A percentile compares a stretch with the other conserved stretches of the same genome.
Evolutionary conservation across 768 basidiomycete genomes (phyloP).

Genomic region (Hemileccinum rubropunctum): DNA sequence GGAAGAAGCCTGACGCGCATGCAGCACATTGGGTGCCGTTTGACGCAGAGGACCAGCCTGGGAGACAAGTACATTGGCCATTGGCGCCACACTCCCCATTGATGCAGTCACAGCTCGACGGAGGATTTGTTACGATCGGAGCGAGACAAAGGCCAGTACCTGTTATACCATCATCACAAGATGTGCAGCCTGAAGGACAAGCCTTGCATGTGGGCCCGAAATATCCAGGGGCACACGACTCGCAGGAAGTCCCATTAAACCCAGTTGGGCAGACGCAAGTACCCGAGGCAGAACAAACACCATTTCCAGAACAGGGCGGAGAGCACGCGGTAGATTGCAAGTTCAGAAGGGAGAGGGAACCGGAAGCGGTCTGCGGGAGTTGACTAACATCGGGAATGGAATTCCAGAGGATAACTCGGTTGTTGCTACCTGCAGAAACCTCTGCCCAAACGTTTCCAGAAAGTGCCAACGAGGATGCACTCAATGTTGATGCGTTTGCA

Average conservation of each 20-base stretch:
- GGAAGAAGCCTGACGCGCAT: slow-evolving; percentile 76
- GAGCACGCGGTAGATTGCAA: slow-evolving; percentile 75
- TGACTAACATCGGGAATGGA: slow-evolving; percentile 73
- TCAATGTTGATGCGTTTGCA: slow-evolving; percentile 46
- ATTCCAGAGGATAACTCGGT: slow-evolving; percentile 73
- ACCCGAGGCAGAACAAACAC: slow-evolving; percentile 68
- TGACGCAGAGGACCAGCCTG: slow-evolving; percentile 68
- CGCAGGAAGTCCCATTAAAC: slow-evolving; percentile 78
- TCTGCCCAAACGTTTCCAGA: slow-evolving; percentile 68
- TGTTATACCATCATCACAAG: slow-evolving; percentile 77
- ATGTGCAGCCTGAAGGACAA: slow-evolving; percentile 65
- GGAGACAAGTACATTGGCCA: slow-evolving; percentile 72
- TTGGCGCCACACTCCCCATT: slow-evolving; percentile 73
- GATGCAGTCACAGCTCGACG: slow-evolving; percentile 74
- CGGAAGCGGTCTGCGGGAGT: slow-evolving; percentile 50
- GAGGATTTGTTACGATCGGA: slow-evolving; percentile 45
- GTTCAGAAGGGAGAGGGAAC: slow-evolving; percentile 59
- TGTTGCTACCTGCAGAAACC: slow-evolving; percentile 51
- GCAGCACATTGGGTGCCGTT: slow-evolving; percentile 78
- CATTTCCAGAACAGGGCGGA: slow-evolving; percentile 68
- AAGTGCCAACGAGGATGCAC: slow-evolving; percentile 62
- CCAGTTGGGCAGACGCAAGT: slow-evolving; percentile 71
- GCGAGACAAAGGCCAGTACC: slow-evolving; percentile 74
- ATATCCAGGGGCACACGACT: slow-evolving; percentile 69
- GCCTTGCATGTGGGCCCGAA: slow-evolving; percentile 72